Conservation (phyloP, 805 yeast genomes). For the Lipomyces yamanashiensis region DNA sequence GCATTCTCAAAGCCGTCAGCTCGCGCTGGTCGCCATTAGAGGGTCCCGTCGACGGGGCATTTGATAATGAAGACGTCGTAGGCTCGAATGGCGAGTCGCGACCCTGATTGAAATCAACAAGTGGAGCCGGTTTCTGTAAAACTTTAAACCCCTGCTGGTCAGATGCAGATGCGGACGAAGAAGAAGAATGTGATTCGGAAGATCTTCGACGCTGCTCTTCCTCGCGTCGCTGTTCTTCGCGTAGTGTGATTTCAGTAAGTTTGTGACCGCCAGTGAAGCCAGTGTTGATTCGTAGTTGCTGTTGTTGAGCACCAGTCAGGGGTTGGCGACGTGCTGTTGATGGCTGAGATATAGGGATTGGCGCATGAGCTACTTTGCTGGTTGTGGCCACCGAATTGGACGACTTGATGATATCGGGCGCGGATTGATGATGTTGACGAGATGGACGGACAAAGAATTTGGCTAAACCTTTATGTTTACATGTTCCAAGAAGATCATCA, state of each 20-base stretch:
- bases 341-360: neutral
- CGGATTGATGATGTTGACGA: slow-evolving; percentile 10
- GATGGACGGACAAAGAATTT: slow-evolving; percentile 36
- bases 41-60: too few species aligned
- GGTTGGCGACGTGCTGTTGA: neutral
- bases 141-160: slow-evolving; percentile 24
- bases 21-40: neutral
- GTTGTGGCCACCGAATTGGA: neutral
- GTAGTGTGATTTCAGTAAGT: slow-evolving; percentile 11
- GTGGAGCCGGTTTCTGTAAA: slow-evolving; percentile 23
- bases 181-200: too few species aligned
- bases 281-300: slow-evolving; percentile 20
- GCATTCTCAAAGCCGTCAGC: slow-evolving; percentile 27
- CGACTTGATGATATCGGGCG: slow-evolving; percentile 20
- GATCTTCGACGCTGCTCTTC: neutral
- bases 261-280: slow-evolving; percentile 32
- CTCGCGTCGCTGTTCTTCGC: slow-evolving; percentile 7
- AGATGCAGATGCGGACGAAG: neutral
- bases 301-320: neutral
- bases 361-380: neutral
- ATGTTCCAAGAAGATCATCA: slow-evolving; percentile 24
- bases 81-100: slow-evolving; percentile 29
- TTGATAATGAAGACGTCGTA: neutral
- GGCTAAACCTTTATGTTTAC: slow-evolving; percentile 24
- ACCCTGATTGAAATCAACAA: slow-evolving; percentile 31